These are phyloP conservation scores for Exophiala aquamarina DNA, from an alignment of 2,329 filamentous ascomycete species.

Conservation along the genomic window DNA sequence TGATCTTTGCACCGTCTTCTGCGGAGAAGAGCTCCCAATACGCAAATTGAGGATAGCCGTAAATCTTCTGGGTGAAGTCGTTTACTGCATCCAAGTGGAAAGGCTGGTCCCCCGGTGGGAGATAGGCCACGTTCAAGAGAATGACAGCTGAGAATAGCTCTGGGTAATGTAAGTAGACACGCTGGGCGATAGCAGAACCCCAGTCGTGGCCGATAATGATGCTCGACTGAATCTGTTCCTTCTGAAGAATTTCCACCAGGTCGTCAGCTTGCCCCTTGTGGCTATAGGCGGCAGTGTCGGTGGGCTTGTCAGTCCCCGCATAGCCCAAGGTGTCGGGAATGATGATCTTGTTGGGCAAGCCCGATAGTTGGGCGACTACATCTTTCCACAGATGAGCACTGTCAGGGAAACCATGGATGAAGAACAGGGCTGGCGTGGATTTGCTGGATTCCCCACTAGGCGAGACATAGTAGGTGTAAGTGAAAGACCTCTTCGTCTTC, in stretches of 20 bases:
- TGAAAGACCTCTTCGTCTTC: conserved; percentile 22
- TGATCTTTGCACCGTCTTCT: conserved; percentile 39
- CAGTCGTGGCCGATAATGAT: conserved; percentile 53
- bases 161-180: conserved; percentile 44
- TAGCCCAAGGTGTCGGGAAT: conserved; percentile 43
- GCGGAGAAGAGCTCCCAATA: conserved; percentile 51
- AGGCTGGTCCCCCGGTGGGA: conserved; percentile 30
- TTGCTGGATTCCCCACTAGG: conserved; percentile 16
- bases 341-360: conserved; percentile 41
- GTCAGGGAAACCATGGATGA: conserved; percentile 54
- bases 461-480: conserved; percentile 44
- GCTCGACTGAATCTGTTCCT: conserved; percentile 36
- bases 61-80: conserved; percentile 30
- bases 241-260: conserved; percentile 41
- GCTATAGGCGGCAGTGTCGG: conserved; percentile 37
- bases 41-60: conserved; percentile 39
- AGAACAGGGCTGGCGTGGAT: conserved; percentile 37
- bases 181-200: conserved; percentile 43
- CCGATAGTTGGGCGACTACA: conserved; percentile 41
- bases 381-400: conserved; percentile 46
- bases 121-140: conserved; percentile 46
- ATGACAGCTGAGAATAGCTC: conserved; percentile 43
- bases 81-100: conserved; percentile 42
- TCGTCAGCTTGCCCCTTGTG: conserved; percentile 40
- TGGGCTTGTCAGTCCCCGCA: conserved; percentile 43